phyloP scores from a whole-genome alignment of 2,329 filamentous ascomycete species.

The Blumeriella jaapii region DNA sequence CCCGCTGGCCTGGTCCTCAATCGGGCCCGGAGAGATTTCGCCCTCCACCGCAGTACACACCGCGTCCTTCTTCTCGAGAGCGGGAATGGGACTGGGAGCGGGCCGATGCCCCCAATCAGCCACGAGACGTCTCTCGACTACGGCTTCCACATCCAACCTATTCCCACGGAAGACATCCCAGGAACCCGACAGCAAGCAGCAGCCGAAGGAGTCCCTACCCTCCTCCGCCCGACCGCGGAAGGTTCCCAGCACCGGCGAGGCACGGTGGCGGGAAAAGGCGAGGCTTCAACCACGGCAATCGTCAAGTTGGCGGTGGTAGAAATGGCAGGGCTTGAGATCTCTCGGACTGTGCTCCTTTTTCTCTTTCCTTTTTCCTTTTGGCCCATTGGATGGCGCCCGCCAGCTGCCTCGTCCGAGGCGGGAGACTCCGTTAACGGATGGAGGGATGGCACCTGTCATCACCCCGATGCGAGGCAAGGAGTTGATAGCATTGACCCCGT shows the following conservation, averaged over 20 bases:
- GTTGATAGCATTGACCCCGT: too few relatives aligned
- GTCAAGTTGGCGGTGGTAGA: background rate
- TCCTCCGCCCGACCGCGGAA: background rate
- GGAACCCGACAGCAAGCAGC: background rate
- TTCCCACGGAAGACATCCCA: constrained; percentile 1
- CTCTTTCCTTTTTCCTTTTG: too few relatives aligned
- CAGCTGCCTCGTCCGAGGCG: background rate
- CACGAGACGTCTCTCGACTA: background rate
- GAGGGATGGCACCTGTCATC: background rate
- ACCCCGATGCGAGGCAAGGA: background rate
- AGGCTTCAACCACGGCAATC: background rate
- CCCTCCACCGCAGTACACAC: background rate
- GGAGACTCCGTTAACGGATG: constrained; percentile 1
- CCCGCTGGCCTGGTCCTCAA: constrained; percentile 1
- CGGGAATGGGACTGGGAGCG: too few relatives aligned
- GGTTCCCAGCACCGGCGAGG: background rate
- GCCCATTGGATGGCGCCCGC: background rate
- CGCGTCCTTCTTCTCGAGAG: background rate
- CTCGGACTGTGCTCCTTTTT: background rate
- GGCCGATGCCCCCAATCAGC: too few relatives aligned
- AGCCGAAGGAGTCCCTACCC: constrained; percentile 3
- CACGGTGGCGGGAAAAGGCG: background rate
- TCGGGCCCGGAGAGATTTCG: constrained; percentile 1
- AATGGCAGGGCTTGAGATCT: background rate
- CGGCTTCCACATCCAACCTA: background rate